phyloP scores from a whole-genome alignment of 306 rosid genomes.

The Cyamopsis tetragonoloba region DNA sequence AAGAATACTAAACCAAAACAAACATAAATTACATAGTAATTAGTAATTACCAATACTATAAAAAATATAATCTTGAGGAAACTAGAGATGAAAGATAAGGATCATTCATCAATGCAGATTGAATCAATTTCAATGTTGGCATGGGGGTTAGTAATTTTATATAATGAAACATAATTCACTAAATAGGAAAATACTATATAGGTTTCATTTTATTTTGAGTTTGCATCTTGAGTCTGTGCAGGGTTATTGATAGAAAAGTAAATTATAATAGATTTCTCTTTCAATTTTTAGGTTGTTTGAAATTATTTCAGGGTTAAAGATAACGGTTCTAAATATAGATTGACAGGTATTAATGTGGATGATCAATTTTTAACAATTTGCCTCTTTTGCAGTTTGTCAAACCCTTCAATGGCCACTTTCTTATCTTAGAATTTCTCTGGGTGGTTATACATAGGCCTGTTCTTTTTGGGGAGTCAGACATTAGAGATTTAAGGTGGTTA shows the following conservation, averaged over 20 bases:
- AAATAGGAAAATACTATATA: not conserved
- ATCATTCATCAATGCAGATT: not conserved
- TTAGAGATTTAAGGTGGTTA: not conserved
- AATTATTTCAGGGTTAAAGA: not conserved
- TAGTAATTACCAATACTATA: slow-evolving; percentile 1
- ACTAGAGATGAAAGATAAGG: not conserved
- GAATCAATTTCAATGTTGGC: slow-evolving; percentile 17
- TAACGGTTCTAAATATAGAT: not conserved
- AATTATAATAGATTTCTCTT: not conserved
- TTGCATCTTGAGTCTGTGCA: not conserved
- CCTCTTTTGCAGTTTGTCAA: not conserved
- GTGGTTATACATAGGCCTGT: not conserved
- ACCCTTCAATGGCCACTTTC: too few species aligned
- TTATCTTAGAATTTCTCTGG: not conserved
- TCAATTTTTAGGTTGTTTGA: not conserved
- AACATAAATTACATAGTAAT: too few species aligned
- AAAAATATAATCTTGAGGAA: not conserved
- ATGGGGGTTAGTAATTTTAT: not conserved
- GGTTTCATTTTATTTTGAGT: slow-evolving; percentile 22
- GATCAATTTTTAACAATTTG: not conserved
- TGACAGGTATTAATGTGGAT: not conserved
- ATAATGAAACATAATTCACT: slow-evolving; percentile 9
- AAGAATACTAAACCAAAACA: not conserved
- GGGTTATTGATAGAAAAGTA: slow-evolving; percentile 21
- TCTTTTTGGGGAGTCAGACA: not conserved